These are phyloP conservation scores for Fraxinus floribunda DNA, from an alignment of 305 asterid genomes.

Conservation along the genomic window DNA sequence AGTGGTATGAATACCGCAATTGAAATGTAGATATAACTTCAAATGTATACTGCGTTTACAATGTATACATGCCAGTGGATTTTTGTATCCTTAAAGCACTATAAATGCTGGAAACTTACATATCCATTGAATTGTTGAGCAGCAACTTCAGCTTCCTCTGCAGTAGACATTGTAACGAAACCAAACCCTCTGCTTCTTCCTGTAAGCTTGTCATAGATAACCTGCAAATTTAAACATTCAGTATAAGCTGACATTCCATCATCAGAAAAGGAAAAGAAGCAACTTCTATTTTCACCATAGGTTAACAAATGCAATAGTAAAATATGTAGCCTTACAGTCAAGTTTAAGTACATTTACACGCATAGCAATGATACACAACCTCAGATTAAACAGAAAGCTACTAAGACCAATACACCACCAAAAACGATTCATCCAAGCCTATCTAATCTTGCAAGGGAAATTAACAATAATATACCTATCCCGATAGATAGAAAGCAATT, in stretches of 20 bases:
- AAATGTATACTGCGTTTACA: neutral
- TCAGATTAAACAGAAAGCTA: neutral
- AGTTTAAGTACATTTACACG: neutral
- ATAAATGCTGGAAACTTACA: constrained; percentile 42
- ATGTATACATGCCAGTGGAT: neutral
- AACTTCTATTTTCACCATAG: neutral
- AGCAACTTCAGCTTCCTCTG: constrained; percentile 68
- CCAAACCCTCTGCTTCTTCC: constrained; percentile 96
- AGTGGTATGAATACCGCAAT: neutral
- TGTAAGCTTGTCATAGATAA: constrained; percentile 70
- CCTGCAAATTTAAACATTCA: constrained; percentile 41
- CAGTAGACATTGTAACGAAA: constrained; percentile 78
- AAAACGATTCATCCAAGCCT: neutral
- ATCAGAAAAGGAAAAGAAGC: neutral
- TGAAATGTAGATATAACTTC: neutral
- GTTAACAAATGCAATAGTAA: neutral
- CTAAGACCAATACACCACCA: neutral
- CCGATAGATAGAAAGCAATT: neutral
- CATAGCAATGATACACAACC: neutral
- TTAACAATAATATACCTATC: neutral
- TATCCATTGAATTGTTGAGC: constrained; percentile 70
- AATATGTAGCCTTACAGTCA: neutral
- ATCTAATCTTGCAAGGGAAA: neutral
- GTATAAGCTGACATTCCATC: neutral
- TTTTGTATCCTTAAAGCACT: neutral